Conservation (phyloP, 768 basidiomycete species). For the Russula brevipes region DNA sequence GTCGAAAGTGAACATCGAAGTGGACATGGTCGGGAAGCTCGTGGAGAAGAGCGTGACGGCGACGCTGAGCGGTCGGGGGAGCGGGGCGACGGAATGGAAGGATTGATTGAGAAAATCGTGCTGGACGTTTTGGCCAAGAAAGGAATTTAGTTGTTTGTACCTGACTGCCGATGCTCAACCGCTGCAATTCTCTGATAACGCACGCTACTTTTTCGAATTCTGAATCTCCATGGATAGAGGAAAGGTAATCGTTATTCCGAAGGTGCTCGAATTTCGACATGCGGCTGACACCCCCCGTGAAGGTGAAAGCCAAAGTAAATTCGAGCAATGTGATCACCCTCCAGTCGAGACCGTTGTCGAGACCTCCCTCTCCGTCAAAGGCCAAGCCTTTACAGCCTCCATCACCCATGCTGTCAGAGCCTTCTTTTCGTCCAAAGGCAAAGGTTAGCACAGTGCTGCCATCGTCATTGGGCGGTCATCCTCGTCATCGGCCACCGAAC, state of each 20-base stretch:
- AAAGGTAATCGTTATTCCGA: conserved; percentile 17
- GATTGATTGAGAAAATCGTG: conserved; percentile 54
- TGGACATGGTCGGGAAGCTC: conserved; percentile 91
- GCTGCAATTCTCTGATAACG: background rate
- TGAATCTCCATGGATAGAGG: conserved; percentile 20
- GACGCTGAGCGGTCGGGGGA: conserved; percentile 53
- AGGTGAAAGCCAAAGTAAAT: conserved; percentile 55
- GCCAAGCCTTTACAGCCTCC: conserved; percentile 30
- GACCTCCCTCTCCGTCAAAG: conserved; percentile 43
- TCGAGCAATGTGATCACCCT: conserved; percentile 30
- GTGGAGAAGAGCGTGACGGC: conserved; percentile 78
- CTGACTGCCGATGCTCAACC: background rate
- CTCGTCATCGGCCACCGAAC: conserved; percentile 27
- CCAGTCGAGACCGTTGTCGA: conserved; percentile 26
- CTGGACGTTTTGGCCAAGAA: conserved; percentile 48
- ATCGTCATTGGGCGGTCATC: conserved; percentile 28
- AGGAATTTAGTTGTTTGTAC: conserved; percentile 30
- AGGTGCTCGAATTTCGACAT: background rate
- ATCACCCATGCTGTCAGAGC: conserved; percentile 21
- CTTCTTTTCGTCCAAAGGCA: conserved; percentile 44
- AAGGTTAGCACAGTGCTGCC: conserved; percentile 54
- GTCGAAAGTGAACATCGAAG: conserved; percentile 88
- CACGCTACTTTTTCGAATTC: background rate
- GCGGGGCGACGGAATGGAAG: conserved; percentile 37
- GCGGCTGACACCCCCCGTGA: conserved; percentile 13